Evolutionary conservation across 129 eudicot species (phyloP).

Genomic region (Apium graveolens): DNA sequence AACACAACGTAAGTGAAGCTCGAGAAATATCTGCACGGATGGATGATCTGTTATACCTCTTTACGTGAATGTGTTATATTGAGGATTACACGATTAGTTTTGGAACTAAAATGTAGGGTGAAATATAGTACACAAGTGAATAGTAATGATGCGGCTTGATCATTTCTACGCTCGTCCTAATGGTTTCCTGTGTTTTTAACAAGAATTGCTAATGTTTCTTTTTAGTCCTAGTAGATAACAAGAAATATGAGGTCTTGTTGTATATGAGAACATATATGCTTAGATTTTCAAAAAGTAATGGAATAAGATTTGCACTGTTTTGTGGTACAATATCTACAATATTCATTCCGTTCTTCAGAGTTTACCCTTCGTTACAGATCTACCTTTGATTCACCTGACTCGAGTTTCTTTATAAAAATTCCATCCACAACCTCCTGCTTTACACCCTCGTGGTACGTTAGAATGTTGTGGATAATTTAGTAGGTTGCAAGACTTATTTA

Average conservation of each 20-base stretch:
- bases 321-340: background rate
- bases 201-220: background rate
- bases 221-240: background rate
- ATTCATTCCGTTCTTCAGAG: background rate
- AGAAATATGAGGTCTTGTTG: background rate
- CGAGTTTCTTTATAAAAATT: background rate
- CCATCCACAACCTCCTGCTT: background rate
- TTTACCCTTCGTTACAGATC: background rate
- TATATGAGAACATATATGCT: background rate
- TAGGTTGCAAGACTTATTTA: background rate
- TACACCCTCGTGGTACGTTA: background rate
- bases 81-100: background rate
- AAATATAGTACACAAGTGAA: background rate
- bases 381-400: background rate
- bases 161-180: background rate
- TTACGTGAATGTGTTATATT: background rate
- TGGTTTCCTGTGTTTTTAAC: background rate
- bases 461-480: background rate
- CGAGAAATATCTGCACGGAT: background rate
- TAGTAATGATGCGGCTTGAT: no score
- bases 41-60: background rate
- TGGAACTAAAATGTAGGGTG: background rate
- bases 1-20: background rate
- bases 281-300: background rate
- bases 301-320: background rate